These are phyloP conservation scores for Yamadazyma nakazawae DNA, from an alignment of 805 yeast species.

Conservation along the genomic window DNA sequence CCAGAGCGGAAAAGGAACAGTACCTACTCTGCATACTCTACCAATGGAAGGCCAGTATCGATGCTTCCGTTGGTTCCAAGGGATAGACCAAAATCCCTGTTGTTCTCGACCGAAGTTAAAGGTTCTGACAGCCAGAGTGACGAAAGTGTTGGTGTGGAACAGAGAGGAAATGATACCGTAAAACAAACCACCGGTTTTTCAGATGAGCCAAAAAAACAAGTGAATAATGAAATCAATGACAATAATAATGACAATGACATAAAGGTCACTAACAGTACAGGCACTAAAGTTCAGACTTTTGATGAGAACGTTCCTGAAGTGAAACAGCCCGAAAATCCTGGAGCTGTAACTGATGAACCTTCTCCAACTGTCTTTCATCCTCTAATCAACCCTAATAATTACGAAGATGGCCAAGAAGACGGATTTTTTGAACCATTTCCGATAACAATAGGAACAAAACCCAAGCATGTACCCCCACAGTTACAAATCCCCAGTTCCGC, in stretches of 20 bases:
- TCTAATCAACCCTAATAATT: not conserved
- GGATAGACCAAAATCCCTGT: not conserved
- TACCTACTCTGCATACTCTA: not conserved
- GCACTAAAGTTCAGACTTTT: no score
- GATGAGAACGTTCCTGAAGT: no score
- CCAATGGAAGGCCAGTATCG: not conserved
- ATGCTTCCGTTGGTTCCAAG: not conserved
- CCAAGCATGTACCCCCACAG: not conserved
- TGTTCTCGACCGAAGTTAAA: not conserved
- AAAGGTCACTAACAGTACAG: no score
- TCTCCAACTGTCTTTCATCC: not conserved
- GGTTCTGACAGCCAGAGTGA: no score
- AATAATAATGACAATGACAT: no score
- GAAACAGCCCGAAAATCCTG: no score
- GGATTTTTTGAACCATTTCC: not conserved
- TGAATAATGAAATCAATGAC: no score
- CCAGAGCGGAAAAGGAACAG: not conserved
- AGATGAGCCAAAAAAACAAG: no score
- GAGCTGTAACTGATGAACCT: no score
- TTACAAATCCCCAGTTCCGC: not conserved
- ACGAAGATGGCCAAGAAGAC: not conserved
- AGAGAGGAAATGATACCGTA: no score
- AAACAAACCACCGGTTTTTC: no score
- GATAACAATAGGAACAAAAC: not conserved
- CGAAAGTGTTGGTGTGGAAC: no score